Evolutionary conservation across 495 filamentous ascomycete species (phyloP).

Genomic region (Aspergillus indologenus): DNA sequence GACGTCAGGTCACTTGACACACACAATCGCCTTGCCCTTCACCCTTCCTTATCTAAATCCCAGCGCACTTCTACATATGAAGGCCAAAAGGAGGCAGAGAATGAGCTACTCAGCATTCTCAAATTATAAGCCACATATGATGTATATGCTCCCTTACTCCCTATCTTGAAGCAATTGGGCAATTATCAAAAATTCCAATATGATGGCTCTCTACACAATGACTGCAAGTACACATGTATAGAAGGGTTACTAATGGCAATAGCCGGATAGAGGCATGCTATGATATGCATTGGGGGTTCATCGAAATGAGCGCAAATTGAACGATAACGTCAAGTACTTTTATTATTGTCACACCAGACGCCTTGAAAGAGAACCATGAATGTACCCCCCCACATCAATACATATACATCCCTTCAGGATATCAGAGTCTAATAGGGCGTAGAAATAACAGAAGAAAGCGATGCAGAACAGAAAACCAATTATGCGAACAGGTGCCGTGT

Average conservation of each 20-base stretch:
- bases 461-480: conserved; percentile 23
- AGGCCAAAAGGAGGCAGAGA: neutral
- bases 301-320: conserved; percentile 1
- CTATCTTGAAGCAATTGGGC: too few species aligned
- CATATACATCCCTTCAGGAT: conserved; percentile 41
- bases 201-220: too few species aligned
- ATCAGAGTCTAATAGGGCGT: conserved; percentile 32
- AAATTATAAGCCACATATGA: too few species aligned
- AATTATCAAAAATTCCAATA: too few species aligned
- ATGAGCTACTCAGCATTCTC: neutral
- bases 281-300: neutral
- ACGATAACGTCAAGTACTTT: conserved; percentile 12
- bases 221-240: too few species aligned
- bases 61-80: neutral
- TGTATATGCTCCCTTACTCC: too few species aligned
- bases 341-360: conserved; percentile 35
- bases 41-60: too few species aligned
- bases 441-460: conserved; percentile 20
- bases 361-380: conserved; percentile 38
- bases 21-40: neutral
- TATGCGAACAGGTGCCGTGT: conserved; percentile 77
- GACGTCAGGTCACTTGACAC: conserved; percentile 3
- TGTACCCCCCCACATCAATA: conserved; percentile 35
- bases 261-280: too few species aligned
- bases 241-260: too few species aligned